Evolutionary conservation across 2,329 filamentous ascomycete genomes (phyloP), one percentile per base, ranked within the genome.

Genomic region (Byssothecium circinans): DNA sequence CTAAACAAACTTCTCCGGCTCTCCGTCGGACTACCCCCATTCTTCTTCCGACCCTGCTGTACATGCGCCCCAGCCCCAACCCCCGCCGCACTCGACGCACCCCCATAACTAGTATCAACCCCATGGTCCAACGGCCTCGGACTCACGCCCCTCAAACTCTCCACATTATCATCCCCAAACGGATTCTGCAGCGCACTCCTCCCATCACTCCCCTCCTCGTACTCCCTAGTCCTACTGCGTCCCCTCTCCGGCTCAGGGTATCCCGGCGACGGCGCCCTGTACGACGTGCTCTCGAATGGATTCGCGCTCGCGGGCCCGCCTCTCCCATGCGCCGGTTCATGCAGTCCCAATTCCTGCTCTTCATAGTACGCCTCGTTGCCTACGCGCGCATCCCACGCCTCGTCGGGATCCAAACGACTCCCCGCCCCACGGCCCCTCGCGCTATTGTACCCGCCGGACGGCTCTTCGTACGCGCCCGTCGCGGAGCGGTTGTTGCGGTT

Each of bases 381-480:
- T 4, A 95, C 88, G 50, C 88, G 78, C 54, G 88, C 74, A 73
- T 94, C 89, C 90, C 90, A 95, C 2, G 89, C 88, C 64, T 91
- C 88, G 66, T 95, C 89, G 1, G 88, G 88, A 62, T 94, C 89
- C 37, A 90, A 79, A 1, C 85, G 83, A 67, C 87, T 85, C 35
- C 53, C 65, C 43, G 58, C 62, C 37, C 74, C 73, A 23, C 69
- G 65, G 45, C 74, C 74, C 41, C 74, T 70, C 15, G 65, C 47
- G 36, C 42, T 42, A 47, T 62, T 70, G 49, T 69, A 73, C 15
- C 34, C 45, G 35, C 70, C 68, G 6, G 73, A 65, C 4, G 80
- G 74, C 60, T 90, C 88, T 74, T 91, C 88, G 75, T 90, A 91
- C 38, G 86, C 85, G 55, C 87, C 88, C 1, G 80, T 76, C 0